Percentiles rank a stretch among this genome's conserved stretches.
These are phyloP conservation scores for Venturia nashicola DNA, from an alignment of 2,329 filamentous ascomycete species.

Conservation along the genomic window DNA sequence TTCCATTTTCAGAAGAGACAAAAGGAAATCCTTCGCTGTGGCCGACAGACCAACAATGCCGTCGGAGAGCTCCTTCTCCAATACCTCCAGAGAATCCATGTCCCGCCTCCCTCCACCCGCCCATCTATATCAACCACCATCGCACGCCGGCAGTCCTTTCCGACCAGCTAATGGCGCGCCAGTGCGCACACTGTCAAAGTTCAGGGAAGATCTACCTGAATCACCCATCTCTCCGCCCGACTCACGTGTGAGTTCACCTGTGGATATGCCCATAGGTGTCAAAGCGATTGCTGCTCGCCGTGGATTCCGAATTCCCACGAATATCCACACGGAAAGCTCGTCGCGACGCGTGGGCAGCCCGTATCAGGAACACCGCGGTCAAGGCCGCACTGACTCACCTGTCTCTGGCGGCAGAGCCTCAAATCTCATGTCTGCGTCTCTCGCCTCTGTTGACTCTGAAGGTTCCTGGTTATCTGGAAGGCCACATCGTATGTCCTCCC, in stretches of 20 bases:
- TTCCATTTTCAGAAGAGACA: constrained; percentile 59
- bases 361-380: constrained; percentile 19
- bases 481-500: constrained; percentile 37
- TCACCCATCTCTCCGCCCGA: constrained; percentile 74
- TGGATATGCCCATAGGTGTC: constrained; percentile 37
- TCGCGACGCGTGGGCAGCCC: background rate
- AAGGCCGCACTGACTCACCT: constrained; percentile 19
- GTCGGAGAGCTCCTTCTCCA: constrained; percentile 66
- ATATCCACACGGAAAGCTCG: constrained; percentile 14
- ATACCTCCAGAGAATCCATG: constrained; percentile 84
- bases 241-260: constrained; percentile 68
- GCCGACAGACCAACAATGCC: constrained; percentile 38
- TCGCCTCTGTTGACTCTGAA: constrained; percentile 91
- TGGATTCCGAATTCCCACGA: constrained; percentile 23
- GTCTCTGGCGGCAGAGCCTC: constrained; percentile 16
- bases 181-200: constrained; percentile 76
- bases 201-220: constrained; percentile 84
- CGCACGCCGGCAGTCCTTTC: constrained; percentile 18
- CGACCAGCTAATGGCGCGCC: constrained; percentile 46
- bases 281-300: constrained; percentile 29
- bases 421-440: constrained; percentile 56
- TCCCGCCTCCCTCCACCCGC: constrained; percentile 40
- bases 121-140: constrained; percentile 28
- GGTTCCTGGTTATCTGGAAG: constrained; percentile 89
- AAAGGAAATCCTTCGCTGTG: constrained; percentile 36